Percentiles rank a stretch among this genome's conserved stretches.
phyloP scores from a whole-genome alignment of 139 green algal species.

The Helicosporidium sp. region DNA sequence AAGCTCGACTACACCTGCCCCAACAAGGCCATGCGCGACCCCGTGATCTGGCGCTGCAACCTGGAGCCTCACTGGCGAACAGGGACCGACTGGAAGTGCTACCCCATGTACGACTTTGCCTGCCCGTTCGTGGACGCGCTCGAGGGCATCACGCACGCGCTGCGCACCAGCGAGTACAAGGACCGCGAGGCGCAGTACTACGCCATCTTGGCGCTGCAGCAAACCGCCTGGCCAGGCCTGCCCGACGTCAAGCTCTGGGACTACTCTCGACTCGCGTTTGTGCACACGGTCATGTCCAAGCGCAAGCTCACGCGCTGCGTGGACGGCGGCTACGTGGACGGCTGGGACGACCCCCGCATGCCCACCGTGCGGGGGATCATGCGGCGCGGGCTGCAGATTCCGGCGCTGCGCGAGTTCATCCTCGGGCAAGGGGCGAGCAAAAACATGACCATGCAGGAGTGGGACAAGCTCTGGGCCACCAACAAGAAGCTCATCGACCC shows the following conservation, averaged over 20 bases:
- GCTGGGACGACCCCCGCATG: constrained; percentile 90
- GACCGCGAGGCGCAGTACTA: constrained; percentile 74
- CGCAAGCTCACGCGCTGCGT: constrained; percentile 93
- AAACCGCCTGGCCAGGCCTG: constrained; percentile 46
- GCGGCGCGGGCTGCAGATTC: constrained; percentile 46
- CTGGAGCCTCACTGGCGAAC: constrained; percentile 73
- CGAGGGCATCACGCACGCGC: constrained; percentile 89
- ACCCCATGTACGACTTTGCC: constrained; percentile 97
- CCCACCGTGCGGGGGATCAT: constrained; percentile 86
- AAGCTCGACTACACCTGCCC: constrained; percentile 76
- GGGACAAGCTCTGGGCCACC: constrained; percentile 98
- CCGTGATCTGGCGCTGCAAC: constrained; percentile 88
- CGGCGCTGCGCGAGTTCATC: constrained; percentile 87
- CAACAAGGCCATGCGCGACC: constrained; percentile 72
- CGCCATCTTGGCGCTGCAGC: constrained; percentile 55
- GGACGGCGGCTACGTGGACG: constrained; percentile 56
- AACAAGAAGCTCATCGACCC: constrained; percentile 90
- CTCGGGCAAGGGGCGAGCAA: constrained; percentile 76
- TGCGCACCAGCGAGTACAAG: constrained; percentile 88
- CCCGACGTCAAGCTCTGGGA: constrained; percentile 86
- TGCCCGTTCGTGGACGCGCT: constrained; percentile 85
- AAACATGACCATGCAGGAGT: constrained; percentile 79
- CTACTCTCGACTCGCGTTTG: constrained; percentile 62
- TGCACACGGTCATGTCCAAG: constrained; percentile 79
- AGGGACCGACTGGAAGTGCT: constrained; percentile 77